Base-by-base conservation (phyloP, 805 yeast genomes). In the Naumovozyma baii region DNA sequence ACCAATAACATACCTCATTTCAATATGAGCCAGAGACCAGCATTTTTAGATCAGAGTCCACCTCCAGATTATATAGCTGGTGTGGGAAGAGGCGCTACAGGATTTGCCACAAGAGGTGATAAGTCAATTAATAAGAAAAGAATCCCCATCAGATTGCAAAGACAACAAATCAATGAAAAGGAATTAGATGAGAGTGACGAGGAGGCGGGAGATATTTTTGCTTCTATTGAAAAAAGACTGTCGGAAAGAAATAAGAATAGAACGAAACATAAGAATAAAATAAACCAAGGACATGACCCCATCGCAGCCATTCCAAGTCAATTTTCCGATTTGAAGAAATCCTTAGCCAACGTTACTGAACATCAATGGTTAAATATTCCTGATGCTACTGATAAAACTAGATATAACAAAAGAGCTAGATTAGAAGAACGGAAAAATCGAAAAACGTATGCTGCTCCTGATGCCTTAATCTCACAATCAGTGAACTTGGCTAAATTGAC, bases 41-140 rank as follows among this genome's bases (percentile, higher is more conserved):
- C 76, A 4, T 92, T 92, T 61, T 66, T 90, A 36, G 86, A 82
- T 53, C 85, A 83, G 63, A 77, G 78, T 44, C 81, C 97, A 1
- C 98, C 98, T 0, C 74, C 81, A 2, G 94, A 94, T 4, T 90
- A 90, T 55, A 73, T 87, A 31, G 82, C 97, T 3, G 98, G 98
- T 18, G 62, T 87, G 5, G 97, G 96, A 0, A 69, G 98, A 55
- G 98, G 98, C 19, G 97, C 96, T 1, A 74, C 84, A 1, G 97
- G 96, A 4, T 88, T 92, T 60, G 78, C 88, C 0, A 86, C 95
- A 0, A 73, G 86, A 42, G 85, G 92, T 1, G 94, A 82, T 45
- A 44, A 56, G 49, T 13, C 13, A 8, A 41, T 29, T 3, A 36
- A 34, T 20, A 10, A 10, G n/a, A 33, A 29, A 42, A 60, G 42